These are phyloP conservation scores for Lichtheimia ramosa DNA, from an alignment of 371 early-diverging fungal genomes.

Conservation along the genomic window DNA sequence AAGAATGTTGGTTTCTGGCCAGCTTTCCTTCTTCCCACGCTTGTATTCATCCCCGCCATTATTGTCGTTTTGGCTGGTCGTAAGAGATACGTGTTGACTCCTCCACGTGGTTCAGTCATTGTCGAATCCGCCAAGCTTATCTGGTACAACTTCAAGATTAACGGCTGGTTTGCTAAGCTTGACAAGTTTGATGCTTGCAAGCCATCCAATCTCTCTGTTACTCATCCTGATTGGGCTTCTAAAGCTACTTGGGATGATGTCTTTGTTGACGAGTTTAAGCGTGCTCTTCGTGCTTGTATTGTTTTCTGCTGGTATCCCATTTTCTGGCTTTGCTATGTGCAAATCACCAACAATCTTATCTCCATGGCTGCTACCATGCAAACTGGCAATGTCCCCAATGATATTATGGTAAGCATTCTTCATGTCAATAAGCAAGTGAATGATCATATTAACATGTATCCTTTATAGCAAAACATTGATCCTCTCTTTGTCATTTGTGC, in stretches of 20 bases:
- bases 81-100: conserved; percentile 53
- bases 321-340: conserved; percentile 78
- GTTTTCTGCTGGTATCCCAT: conserved; percentile 74
- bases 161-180: conserved; percentile 22
- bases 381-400: conserved; percentile 61
- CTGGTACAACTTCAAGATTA: conserved; percentile 22
- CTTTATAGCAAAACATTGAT: conserved; percentile 61
- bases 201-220: conserved; percentile 27
- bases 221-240: conserved; percentile 33
- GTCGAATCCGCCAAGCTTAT: conserved; percentile 29
- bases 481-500: conserved; percentile 67
- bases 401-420: conserved; percentile 8
- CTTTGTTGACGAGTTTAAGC: conserved; percentile 73
- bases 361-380: conserved; percentile 57
- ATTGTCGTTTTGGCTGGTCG: conserved; percentile 57
- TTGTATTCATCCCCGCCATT: conserved; percentile 66
- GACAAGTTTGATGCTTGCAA: conserved; percentile 39
- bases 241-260: conserved; percentile 65
- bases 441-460: conserved; percentile 46
- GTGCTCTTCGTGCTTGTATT: conserved; percentile 65
- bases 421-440: conserved; percentile 17
- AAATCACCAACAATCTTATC: conserved; percentile 77
- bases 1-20: conserved; percentile 63
- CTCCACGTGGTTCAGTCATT: conserved; percentile 60
- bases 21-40: conserved; percentile 68